Evolutionary conservation across 108 stramenopile genomes (phyloP), one percentile per base, ranked within the genome.

Genomic region (Cyclotella cryptica): DNA sequence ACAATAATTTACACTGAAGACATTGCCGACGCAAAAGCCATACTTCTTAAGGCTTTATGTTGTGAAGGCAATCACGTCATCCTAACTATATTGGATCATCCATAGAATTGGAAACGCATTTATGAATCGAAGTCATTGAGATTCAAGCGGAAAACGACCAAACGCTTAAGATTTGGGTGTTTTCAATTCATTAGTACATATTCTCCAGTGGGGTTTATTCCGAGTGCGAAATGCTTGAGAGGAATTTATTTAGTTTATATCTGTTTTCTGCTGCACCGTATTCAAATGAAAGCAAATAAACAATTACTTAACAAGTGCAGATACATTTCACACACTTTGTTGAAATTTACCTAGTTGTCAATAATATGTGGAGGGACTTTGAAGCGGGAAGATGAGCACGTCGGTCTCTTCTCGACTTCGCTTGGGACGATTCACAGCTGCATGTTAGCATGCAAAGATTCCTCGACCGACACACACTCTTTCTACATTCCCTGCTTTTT

Each of bases 101-200:
- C 82, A 83, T 71, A 64, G 76, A 83, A 83, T 77, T 77, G 75
- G 71, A 80, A 79, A 71, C 77, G 79, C 79, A 80, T 73, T 64
- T 63, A 66, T 62, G 69, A 83, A 76, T 76, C 75, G 45, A 71
- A 69, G 70, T 72, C 30, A 83, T 66, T 76, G 49, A 83, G 75
- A 69, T 77, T 77, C 71, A 71, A 63, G 76, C 76, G 72, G 75
- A 75, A 83, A 83, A 83, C 82, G 44, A 77, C 82, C 71, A 73
- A 69, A 41, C 43, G 68, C 62, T 76, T 76, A 76, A 40, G 51
- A 54, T 66, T 62, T 71, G 75, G 66, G 69, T 83, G 82, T 77
- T 83, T 83, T 76, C 76, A 77, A 83, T 83, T 80, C 75, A 83
- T 83, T 59, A 68, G 29, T 69, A 80, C 71, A 61, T 73, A 66